Evolutionary conservation across 2,329 filamentous ascomycete genomes (phyloP).

Genomic region (Venturia carpophila): DNA sequence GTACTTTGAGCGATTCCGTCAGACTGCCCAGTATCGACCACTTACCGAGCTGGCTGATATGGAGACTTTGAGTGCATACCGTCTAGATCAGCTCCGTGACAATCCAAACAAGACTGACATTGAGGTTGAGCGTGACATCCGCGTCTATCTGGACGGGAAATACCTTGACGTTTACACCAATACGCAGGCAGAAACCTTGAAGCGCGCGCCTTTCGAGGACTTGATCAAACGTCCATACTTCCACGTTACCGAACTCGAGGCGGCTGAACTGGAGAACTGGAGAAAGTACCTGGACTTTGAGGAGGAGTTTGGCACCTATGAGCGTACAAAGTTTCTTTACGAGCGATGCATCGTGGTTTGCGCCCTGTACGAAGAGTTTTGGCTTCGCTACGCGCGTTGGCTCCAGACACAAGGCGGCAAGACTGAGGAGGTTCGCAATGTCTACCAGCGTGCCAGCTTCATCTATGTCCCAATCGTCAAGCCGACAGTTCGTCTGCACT

Average conservation of each 20-base stretch:
- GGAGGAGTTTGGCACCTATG: constrained; percentile 71
- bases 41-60: constrained; percentile 63
- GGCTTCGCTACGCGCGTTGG: constrained; percentile 95
- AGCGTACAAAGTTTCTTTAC: constrained; percentile 73
- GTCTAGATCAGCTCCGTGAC: constrained; percentile 64
- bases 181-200: constrained; percentile 81
- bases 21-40: constrained; percentile 64
- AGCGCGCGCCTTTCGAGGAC: constrained; percentile 89
- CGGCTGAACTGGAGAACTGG: constrained; percentile 81
- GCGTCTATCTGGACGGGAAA: constrained; percentile 68
- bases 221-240: constrained; percentile 96
- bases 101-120: constrained; percentile 54
- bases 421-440: constrained; percentile 82
- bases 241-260: constrained; percentile 87
- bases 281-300: constrained; percentile 95
- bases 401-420: constrained; percentile 75
- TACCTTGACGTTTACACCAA: constrained; percentile 73
- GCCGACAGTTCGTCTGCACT: constrained; percentile 77
- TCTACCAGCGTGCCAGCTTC: constrained; percentile 79
- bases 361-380: constrained; percentile 94
- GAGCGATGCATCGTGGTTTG: constrained; percentile 89
- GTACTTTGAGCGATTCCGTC: constrained; percentile 87
- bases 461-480: constrained; percentile 81
- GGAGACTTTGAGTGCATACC: constrained; percentile 60
- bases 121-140: constrained; percentile 76